A percentile compares a stretch with the other conserved stretches of the same genome.
Conservation (phyloP, 352 stramenopile genomes). For the Phytophthora vignae region DNA sequence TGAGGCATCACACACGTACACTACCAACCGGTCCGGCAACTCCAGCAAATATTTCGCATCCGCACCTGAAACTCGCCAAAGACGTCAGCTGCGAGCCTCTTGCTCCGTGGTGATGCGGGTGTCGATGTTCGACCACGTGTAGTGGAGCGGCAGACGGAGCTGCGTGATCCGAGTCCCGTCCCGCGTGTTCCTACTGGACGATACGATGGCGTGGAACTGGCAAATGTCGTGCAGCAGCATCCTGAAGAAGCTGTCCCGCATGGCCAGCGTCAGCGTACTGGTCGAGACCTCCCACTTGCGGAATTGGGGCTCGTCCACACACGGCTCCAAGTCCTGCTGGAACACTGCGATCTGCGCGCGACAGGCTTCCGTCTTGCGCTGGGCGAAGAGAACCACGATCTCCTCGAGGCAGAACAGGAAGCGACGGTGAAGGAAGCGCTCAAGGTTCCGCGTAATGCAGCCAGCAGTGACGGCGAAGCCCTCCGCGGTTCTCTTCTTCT, state of each 20-base stretch:
- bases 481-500: constrained; percentile 41
- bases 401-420: constrained; percentile 86
- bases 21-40: constrained; percentile 25
- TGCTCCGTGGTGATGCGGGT: constrained; percentile 41
- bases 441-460: constrained; percentile 46
- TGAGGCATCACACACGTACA: constrained; percentile 27
- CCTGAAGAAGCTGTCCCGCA: constrained; percentile 78
- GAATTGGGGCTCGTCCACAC: constrained; percentile 45
- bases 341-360: constrained; percentile 53
- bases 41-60: constrained; percentile 3
- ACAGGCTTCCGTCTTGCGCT: constrained; percentile 72
- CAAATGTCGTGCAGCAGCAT: constrained; percentile 79
- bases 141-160: constrained; percentile 70
- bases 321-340: constrained; percentile 66
- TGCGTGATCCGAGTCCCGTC: constrained; percentile 80
- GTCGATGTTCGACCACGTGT: constrained; percentile 51
- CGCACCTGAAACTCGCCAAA: not conserved
- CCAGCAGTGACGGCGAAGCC: constrained; percentile 23
- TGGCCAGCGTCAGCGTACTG: constrained; percentile 69
- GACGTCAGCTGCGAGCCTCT: constrained; percentile 34
- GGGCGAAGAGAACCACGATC: constrained; percentile 77
- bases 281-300: constrained; percentile 78
- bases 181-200: constrained; percentile 68
- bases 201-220: constrained; percentile 72
- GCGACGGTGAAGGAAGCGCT: constrained; percentile 73